Percentiles rank a stretch among this genome's conserved stretches.
phyloP scores from a whole-genome alignment of 1,139 yeast species.

The Zygoascus sp. region DNA sequence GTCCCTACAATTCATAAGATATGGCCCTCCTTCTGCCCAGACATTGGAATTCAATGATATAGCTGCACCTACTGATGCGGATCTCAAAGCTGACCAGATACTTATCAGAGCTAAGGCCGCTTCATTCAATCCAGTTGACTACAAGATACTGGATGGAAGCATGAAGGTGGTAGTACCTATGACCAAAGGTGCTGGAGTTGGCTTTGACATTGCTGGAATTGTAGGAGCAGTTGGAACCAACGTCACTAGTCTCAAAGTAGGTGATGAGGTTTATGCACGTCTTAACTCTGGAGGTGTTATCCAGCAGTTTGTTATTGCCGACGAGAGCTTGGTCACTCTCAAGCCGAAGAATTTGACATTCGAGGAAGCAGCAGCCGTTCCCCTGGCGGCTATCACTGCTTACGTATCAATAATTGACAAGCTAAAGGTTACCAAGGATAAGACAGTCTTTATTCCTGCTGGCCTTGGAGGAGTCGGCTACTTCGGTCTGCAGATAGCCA shows the following conservation, averaged over 20 bases:
- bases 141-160: conserved; percentile 40
- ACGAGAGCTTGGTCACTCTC: conserved; percentile 2
- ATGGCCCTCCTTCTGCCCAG: conserved; percentile 4
- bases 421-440: neutral
- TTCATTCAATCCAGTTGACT: conserved; percentile 73
- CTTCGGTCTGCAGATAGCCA: conserved; percentile 13
- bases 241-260: conserved; percentile 47
- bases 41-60: conserved; percentile 1
- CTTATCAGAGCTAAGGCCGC: conserved; percentile 54
- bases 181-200: conserved; percentile 45
- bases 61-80: neutral
- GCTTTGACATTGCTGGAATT: conserved; percentile 49
- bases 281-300: conserved; percentile 44
- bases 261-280: conserved; percentile 50
- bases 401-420: neutral
- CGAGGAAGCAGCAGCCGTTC: conserved; percentile 16
- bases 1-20: neutral
- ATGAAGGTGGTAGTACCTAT: conserved; percentile 21
- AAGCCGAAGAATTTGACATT: conserved; percentile 12
- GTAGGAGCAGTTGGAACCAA: conserved; percentile 54
- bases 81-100: conserved; percentile 37
- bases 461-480: conserved; percentile 9
- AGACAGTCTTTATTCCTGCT: neutral
- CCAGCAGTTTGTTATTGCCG: conserved; percentile 5
- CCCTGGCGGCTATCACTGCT: conserved; percentile 9